Evolutionary conservation across 352 stramenopile species (phyloP).

Genomic region (Phytophthora constricta): DNA sequence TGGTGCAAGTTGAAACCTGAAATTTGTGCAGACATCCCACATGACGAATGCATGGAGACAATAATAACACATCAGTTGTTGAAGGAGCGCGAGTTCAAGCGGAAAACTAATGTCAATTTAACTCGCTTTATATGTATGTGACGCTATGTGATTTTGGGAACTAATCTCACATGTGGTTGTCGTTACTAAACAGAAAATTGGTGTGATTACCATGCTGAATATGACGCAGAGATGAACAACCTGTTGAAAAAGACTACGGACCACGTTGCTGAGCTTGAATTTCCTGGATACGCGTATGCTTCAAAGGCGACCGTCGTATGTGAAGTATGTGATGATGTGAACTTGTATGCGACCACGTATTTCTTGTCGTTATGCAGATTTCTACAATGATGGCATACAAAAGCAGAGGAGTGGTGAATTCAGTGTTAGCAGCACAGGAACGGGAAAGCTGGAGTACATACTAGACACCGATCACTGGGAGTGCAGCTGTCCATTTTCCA

Average conservation of each 20-base stretch:
- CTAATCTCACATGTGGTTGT: not conserved
- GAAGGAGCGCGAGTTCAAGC: not conserved
- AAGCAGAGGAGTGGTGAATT: not conserved
- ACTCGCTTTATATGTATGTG: not conserved
- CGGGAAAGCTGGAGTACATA: not conserved
- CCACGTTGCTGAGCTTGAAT: not conserved
- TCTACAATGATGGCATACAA: not conserved
- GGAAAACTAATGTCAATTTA: no score
- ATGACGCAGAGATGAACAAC: conserved; percentile 1
- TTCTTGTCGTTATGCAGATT: not conserved
- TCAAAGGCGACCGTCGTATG: no score
- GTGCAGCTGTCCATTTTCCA: not conserved
- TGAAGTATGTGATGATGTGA: not conserved
- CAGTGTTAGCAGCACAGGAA: not conserved
- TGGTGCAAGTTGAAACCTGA: conserved; percentile 4
- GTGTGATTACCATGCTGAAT: not conserved
- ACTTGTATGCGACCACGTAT: not conserved
- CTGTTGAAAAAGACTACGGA: not conserved
- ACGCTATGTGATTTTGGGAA: not conserved
- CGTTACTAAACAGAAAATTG: not conserved
- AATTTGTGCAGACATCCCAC: not conserved
- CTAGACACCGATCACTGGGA: not conserved
- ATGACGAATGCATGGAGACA: conserved; percentile 9
- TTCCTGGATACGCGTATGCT: not conserved
- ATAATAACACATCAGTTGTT: conserved; percentile 9